Percentiles rank a stretch among this genome's conserved stretches.
Evolutionary conservation across 352 stramenopile genomes (phyloP).

Genomic region (Phytopythium chamaehyphon): DNA sequence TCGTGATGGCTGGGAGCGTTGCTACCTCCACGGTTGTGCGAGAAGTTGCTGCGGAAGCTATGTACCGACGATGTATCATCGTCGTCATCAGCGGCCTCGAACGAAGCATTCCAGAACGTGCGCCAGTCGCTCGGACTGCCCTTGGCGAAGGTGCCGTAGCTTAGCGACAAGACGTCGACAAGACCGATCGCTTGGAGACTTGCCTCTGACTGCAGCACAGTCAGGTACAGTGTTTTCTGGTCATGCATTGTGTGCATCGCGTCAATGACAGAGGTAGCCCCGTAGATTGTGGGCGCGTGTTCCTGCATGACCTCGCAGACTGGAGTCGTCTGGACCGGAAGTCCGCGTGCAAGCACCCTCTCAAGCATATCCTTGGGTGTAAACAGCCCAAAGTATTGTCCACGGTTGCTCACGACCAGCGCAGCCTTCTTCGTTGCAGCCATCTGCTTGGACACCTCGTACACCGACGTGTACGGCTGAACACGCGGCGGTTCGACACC

Average conservation of each 20-base stretch:
- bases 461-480: slow-evolving; percentile 88
- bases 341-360: slow-evolving; percentile 90
- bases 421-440: slow-evolving; percentile 92
- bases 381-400: slow-evolving; percentile 94
- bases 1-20: slow-evolving; percentile 34
- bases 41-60: slow-evolving; percentile 80
- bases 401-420: slow-evolving; percentile 92
- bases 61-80: slow-evolving; percentile 79
- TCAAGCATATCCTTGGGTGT: slow-evolving; percentile 98
- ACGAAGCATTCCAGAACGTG: slow-evolving; percentile 88
- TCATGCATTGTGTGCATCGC: slow-evolving; percentile 89
- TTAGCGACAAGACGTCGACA: slow-evolving; percentile 85
- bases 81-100: slow-evolving; percentile 67
- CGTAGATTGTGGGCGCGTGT: slow-evolving; percentile 67
- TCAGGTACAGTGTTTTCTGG: slow-evolving; percentile 81
- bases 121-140: slow-evolving; percentile 85
- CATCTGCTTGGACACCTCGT: slow-evolving; percentile 93
- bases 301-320: slow-evolving; percentile 92
- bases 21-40: slow-evolving; percentile 30
- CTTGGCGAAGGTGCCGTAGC: slow-evolving; percentile 88
- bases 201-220: slow-evolving; percentile 70
- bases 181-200: slow-evolving; percentile 69
- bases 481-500: slow-evolving; percentile 69
- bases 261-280: slow-evolving; percentile 70
- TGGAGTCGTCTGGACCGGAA: slow-evolving; percentile 89